Base-by-base conservation (phyloP, 495 filamentous ascomycete genomes). In the Letharia columbiana region DNA sequence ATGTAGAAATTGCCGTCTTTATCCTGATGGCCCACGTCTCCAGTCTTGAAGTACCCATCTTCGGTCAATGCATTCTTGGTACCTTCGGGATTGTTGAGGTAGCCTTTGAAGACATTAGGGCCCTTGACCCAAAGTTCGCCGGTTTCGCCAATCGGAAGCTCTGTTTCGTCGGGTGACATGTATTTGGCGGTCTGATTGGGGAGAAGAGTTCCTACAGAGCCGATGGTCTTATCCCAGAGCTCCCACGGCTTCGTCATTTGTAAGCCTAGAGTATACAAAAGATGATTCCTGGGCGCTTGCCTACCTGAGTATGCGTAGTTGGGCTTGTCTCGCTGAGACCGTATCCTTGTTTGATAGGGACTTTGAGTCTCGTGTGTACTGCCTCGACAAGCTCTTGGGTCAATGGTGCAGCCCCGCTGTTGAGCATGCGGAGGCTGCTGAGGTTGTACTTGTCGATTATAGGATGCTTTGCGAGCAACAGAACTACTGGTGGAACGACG, bases 361-460 rank as follows among this genome's bases (percentile, higher is more conserved):
- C 78, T 57, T 85, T 84, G 61, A 94, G 81, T 17, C 92, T 83
- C 7, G 82, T 71, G 77, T 91, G 91, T 12, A 95, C 86, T 20
- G 86, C 82, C 64, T 92, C 84, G 10, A 92, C 89, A 4, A 98
- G 79, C 61, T 97, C 92, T 31, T 82, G 78, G 0, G 91, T 95
- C 49, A 98, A 77, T 1, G 94, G 94, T 5, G 94, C 94, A 2
- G 93, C 94, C 11, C 91, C 94, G 3, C 86, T 92, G 76, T 90
- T 95, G 78, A 96, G 78, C 86, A 93, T 91, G 45, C 87, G 86
- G 18, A 98, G 70, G 31, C 81, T 86, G 18, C 83, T 87, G 23
- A 98, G 77, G 74, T 98, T 86, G 73, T 93, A 96, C 69, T 91
- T 89, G 56, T 76, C 80, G 15, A 96, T 85, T 6, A 83, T 72